Evolutionary conservation across 768 basidiomycete genomes (phyloP).

Genomic region (Pleurotus pulmonarius): DNA sequence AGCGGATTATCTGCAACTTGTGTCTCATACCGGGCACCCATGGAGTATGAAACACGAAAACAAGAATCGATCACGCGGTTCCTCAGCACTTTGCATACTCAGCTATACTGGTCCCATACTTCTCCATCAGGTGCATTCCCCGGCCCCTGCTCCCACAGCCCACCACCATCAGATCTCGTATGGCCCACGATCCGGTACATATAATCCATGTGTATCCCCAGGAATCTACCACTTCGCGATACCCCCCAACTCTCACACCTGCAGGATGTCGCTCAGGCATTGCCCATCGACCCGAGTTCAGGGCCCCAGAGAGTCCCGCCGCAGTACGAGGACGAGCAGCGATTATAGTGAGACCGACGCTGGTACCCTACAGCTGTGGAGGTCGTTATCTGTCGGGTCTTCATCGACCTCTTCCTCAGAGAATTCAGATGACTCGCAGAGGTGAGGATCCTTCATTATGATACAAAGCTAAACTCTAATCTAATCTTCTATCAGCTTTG

Average conservation of each 20-base stretch:
- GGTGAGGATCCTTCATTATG: background rate
- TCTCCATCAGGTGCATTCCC: constrained; percentile 1
- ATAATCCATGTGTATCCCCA: background rate
- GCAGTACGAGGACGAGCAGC: background rate
- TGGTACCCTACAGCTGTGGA: background rate
- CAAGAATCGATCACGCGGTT: background rate
- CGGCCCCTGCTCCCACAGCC: background rate
- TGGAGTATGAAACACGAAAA: background rate
- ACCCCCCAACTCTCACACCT: background rate
- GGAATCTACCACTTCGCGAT: background rate
- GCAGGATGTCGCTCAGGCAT: background rate
- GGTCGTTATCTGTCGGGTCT: background rate
- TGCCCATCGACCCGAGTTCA: background rate
- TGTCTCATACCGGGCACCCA: background rate
- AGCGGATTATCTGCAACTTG: background rate
- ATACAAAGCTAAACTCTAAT: background rate
- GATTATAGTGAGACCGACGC: constrained; percentile 1
- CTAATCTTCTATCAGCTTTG: background rate
- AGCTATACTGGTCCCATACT: background rate
- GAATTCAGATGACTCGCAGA: background rate
- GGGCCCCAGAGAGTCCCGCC: background rate
- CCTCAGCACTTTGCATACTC: no score
- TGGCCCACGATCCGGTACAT: background rate
- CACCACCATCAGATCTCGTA: constrained; percentile 4
- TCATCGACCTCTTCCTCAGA: background rate